Base-by-base conservation (phyloP, 805 yeast genomes). In the Metschnikowia cerradonensis region DNA sequence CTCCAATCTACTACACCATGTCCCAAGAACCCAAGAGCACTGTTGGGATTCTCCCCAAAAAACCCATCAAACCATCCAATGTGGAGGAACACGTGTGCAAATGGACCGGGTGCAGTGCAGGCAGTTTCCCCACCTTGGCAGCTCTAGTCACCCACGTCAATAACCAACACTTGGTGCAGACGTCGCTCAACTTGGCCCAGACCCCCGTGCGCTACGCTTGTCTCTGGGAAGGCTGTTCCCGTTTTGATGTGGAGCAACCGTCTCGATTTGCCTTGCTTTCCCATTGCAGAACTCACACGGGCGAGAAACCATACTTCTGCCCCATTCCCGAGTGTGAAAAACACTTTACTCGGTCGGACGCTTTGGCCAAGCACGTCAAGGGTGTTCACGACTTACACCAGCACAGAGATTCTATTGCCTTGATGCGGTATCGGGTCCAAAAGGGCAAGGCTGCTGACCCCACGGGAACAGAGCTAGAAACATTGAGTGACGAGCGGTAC, bases 221-320 rank as follows among this genome's bases (percentile, higher is more conserved):
- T 56, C 78, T 75, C 41, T 85, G 91, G 91, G 74, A 69, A 36
- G 77, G 73, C 8, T 85, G 91, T 61, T 65, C 77, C 13, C 56
- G 82, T 14, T 72, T 67, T 48, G 85, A 83, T 4, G 63, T 76
- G 1, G 70, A 70, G 26, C 83, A 78, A 59, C 81, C 80, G 14
- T 76, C 81, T 10, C 61, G 83, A 45, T 78, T 79, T 64, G 84
- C 86, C 0, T 70, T 86, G 32, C 71, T 82, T 0, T 73, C 86
- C 0, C 92, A 86, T 60, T 70, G 84, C 56, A 64, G 88, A 49
- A 73, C 80, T 1, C 92, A 86, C 62, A 80, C 86, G 0, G 83
- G 86, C 1, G 87, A 84, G 58, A 76, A 76, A 58, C 88, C 88
- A 34, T 60, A 59, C 52, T 78, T 72, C 57, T 86, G 92, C 63